phyloP scores from a whole-genome alignment of 768 basidiomycete species.

The Vishniacozyma victoriae region DNA sequence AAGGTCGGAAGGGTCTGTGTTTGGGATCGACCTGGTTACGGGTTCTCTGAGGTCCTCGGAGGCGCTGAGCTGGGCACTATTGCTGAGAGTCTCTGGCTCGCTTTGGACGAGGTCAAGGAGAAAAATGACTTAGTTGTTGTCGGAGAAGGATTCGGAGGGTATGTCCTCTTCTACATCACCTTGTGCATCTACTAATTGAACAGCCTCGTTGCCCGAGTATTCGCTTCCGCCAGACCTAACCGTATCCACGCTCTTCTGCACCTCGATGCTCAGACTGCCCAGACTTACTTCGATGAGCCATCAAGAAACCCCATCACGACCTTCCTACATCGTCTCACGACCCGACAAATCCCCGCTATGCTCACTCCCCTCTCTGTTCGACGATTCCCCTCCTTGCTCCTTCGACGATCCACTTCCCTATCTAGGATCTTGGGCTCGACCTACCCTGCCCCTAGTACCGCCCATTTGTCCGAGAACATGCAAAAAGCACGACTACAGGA shows the following conservation, averaged over 20 bases:
- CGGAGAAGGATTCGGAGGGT: slow-evolving; percentile 47
- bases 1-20: slow-evolving; percentile 41
- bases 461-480: slow-evolving; percentile 31
- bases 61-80: slow-evolving; percentile 38
- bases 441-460: slow-evolving; percentile 27
- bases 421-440: slow-evolving; percentile 41
- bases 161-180: slow-evolving; percentile 4
- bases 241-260: slow-evolving; percentile 40
- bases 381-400: slow-evolving; percentile 39
- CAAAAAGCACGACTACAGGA: slow-evolving; percentile 43
- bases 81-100: slow-evolving; percentile 34
- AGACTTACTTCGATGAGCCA: slow-evolving; percentile 41
- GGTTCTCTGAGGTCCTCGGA: slow-evolving; percentile 39
- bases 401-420: slow-evolving; percentile 34
- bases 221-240: slow-evolving; percentile 38
- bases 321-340: slow-evolving; percentile 30
- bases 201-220: slow-evolving; percentile 38
- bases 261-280: slow-evolving; percentile 44
- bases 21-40: slow-evolving; percentile 48
- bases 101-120: slow-evolving; percentile 23
- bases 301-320: slow-evolving; percentile 20
- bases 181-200: not conserved
- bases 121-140: slow-evolving; percentile 30
- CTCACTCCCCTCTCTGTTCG: slow-evolving; percentile 38
- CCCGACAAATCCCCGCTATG: slow-evolving; percentile 36